Conservation (phyloP, 2,329 filamentous ascomycete species). For the Penicillium sclerotiorum region DNA sequence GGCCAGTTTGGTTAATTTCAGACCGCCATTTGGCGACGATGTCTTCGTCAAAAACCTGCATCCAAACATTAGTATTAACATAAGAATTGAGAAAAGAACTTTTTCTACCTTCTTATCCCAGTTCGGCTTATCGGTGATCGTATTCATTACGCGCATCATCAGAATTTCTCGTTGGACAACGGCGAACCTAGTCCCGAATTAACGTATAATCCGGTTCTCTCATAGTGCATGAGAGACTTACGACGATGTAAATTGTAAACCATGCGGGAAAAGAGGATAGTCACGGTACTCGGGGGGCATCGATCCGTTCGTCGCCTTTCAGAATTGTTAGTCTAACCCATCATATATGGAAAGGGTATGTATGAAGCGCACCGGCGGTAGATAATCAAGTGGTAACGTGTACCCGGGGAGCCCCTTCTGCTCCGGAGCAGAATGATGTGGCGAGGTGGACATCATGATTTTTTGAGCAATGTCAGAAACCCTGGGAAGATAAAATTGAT, state of each 20-base stretch:
- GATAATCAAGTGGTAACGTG: background rate
- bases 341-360: background rate
- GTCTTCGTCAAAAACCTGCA: constrained; percentile 37
- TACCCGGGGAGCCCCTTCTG: constrained; percentile 2
- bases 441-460: background rate
- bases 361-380: background rate
- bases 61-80: background rate
- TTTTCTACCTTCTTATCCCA: constrained; percentile 45
- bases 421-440: background rate
- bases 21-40: constrained; percentile 39
- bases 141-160: constrained; percentile 48
- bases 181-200: background rate
- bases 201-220: background rate
- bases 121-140: constrained; percentile 46
- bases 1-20: constrained; percentile 26
- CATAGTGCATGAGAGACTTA: background rate
- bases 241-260: background rate
- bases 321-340: background rate
- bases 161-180: constrained; percentile 30
- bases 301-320: background rate
- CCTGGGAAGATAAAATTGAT: too few relatives aligned
- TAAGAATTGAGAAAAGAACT: background rate
- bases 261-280: background rate
- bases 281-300: background rate
- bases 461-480: background rate